Base-by-base conservation (phyloP, 306 rosid genomes). In the Crataegus laevigata region DNA sequence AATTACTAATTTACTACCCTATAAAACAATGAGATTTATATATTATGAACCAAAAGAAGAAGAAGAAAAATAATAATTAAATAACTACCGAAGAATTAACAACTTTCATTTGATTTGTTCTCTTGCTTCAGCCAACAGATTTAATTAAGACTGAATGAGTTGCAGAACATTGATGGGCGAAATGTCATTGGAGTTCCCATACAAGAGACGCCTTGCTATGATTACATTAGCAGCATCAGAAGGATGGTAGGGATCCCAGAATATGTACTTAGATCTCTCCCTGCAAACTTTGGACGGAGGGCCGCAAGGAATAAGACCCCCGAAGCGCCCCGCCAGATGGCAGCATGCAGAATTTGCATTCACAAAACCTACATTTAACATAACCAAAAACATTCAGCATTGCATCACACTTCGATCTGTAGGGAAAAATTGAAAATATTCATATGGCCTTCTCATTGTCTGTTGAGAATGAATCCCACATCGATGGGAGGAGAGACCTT, bases 191-290 rank as follows among this genome's bases (percentile, higher is more conserved):
- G 76, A 15, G 59, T 81, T 87, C 13, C 96, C 92, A 57, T 84
- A 79, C 25, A 88, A 21, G 9, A 88, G 84, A 66, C 87, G 87
- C 28, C 77, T 32, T 29, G 93, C 89, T 12, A 85, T 60, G 47
- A 87, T 73, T 21, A 76, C 61, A 68, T 87, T 90, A 22, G 89
- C 62, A 70, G 97, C 91, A 36, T 87, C 92, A 66, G 88, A 75
- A 12, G 96, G 91, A 84, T 92, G 96, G 58, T 25, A 88, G 66
- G 90, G 75, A 57, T 90, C 96, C 94, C 94, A 92, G 69, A 87
- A 92, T 79, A 90, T 85, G 28, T 84, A 83, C 82, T 88, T 87
- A 5, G 87, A 84, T 64, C 91, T 78, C 63, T 90, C 89, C 50
- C 8, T 69, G 45, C 96, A 92, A 50, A 88, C 84, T 75, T 71